These are phyloP conservation scores for Pisolithus sp. DNA, from an alignment of 768 basidiomycete genomes.

Conservation along the genomic window DNA sequence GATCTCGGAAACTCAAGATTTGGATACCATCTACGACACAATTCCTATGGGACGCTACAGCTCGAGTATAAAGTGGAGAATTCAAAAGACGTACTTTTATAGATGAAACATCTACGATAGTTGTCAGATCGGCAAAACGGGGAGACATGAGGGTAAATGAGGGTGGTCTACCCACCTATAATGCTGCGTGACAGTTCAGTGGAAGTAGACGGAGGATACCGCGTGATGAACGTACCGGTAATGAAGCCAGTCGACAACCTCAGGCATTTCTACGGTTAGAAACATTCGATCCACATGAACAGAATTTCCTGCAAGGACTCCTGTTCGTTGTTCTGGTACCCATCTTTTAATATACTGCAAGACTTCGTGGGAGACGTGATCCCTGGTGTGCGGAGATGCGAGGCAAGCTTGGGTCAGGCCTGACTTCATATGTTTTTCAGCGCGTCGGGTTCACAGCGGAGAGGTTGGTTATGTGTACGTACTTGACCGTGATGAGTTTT, in stretches of 20 bases:
- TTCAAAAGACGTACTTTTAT: conserved; percentile 49
- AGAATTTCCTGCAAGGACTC: conserved; percentile 80
- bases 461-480: conserved; percentile 12
- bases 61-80: neutral
- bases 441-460: neutral
- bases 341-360: conserved; percentile 78
- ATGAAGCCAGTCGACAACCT: conserved; percentile 71
- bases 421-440: conserved; percentile 41
- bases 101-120: conserved; percentile 68
- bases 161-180: conserved; percentile 48
- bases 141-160: neutral
- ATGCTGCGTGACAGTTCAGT: conserved; percentile 37
- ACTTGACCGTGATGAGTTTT: conserved; percentile 72
- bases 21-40: conserved; percentile 70
- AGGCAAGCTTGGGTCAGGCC: conserved; percentile 80
- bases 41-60: conserved; percentile 41
- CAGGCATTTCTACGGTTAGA: conserved; percentile 73
- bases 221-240: conserved; percentile 48
- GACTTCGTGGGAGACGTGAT: conserved; percentile 54
- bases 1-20: conserved; percentile 14
- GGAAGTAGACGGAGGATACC: neutral
- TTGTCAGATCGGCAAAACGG: neutral
- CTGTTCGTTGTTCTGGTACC: conserved; percentile 60
- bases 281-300: conserved; percentile 79
- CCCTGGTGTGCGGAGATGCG: conserved; percentile 56